Evolutionary conservation across 106 monocot genomes (phyloP), one percentile per base, ranked within the genome.

Genomic region (Ottelia alismoides): DNA sequence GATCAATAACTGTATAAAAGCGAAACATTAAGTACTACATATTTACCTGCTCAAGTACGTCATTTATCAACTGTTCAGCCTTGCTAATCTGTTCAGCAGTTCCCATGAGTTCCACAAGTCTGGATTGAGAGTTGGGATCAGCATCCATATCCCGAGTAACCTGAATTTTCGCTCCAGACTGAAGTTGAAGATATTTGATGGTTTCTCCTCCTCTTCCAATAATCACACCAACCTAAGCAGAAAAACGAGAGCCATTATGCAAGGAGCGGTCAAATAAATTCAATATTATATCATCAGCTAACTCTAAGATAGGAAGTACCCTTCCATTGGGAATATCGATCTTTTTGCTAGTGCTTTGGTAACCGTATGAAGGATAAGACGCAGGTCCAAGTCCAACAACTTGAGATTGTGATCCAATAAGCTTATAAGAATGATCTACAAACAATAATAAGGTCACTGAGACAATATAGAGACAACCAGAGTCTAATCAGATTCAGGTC

Each of bases 201-300:
- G 87, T 92, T 30, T 92, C 92, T 35, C 86, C 86, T 53, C 76
- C 69, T 77, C 83, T 87, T 4, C 92, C 92, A 69, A 92, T 92
- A 17, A 92, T 79, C 19, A 92, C 92, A 57, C 92, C 92, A 56
- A 92, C 92, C 92, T 87, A 40, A 30, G 20, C 14, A 7, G 16
- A 7, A 43, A 7, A 43, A 6, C 6, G 40, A 7, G 6, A 16
- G 40, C 16, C 40, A 43, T 43, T 16, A 7, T 43, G 10, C 16
- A 43, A 43, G 6, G 16, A 7, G 40, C 16, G 40, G 10, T 43
- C 10, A 16, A 43, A 43, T 7, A 7, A 6, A 43, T 43, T 7
- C 10, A 16, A 43, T 16, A 43, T 7, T 6, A 6, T 43, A 7
- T 43, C 10, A 43, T 6, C 10, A 43, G 16, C 16, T 7, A 16